phyloP scores from a whole-genome alignment of 805 yeast genomes.

The Nematodospora valgi region DNA sequence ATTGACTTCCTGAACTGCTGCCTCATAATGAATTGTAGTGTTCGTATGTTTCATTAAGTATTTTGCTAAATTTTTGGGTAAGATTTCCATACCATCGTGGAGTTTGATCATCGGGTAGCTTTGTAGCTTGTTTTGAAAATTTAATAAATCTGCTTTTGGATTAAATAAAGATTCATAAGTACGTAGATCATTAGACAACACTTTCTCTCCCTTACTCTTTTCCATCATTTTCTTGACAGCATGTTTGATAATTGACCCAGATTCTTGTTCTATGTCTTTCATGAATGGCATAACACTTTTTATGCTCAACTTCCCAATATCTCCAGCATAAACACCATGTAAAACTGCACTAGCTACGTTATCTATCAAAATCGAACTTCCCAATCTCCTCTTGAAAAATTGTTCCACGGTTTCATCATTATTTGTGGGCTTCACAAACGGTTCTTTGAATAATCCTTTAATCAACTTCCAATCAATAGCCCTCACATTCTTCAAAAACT shows the following conservation, averaged over 20 bases:
- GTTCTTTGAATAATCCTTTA: conserved; percentile 48
- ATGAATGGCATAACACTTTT: conserved; percentile 54
- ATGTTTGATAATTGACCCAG: conserved; percentile 57
- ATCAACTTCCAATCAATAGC: conserved; percentile 19
- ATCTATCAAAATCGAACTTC: conserved; percentile 43
- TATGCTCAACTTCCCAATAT: conserved; percentile 62
- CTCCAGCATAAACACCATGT: conserved; percentile 87
- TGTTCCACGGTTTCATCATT: conserved; percentile 70
- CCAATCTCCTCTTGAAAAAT: conserved; percentile 70
- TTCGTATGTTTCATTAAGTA: conserved; percentile 38
- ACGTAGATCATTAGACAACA: conserved; percentile 5
- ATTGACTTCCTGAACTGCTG: conserved; percentile 20
- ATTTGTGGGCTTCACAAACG: conserved; percentile 32
- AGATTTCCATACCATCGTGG: conserved; percentile 51
- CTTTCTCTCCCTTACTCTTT: background rate
- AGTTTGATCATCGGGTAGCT: conserved; percentile 62
- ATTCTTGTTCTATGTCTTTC: conserved; percentile 52
- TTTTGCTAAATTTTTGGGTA: conserved; percentile 44
- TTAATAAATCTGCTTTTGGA: conserved; percentile 28
- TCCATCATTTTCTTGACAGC: conserved; percentile 13
- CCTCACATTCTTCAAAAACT: conserved; percentile 24
- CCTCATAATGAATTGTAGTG: conserved; percentile 34
- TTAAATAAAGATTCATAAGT: conserved; percentile 8
- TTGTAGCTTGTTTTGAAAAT: conserved; percentile 37
- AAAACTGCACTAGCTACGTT: conserved; percentile 76